Base-by-base conservation (phyloP, 106 monocot genomes). In the Alisma plantagoaquatica region DNA sequence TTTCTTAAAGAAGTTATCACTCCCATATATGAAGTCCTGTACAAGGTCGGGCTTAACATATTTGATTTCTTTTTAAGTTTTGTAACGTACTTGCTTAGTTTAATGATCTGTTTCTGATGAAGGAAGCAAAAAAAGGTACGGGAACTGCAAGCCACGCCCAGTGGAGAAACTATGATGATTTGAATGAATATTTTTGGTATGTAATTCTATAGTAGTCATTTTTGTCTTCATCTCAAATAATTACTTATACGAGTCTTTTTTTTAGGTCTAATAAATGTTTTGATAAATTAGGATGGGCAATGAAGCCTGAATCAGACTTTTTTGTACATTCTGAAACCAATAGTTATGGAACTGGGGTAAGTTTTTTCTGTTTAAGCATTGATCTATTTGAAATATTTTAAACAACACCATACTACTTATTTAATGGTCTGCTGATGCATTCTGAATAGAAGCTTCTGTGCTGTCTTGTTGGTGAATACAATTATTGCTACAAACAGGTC, bases 91-190 rank as follows among this genome's bases (percentile, higher is more conserved):
- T 9, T 9, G 0, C 19, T 22, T 2, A 24, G 43, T 3, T 53
- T 53, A 17, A 19, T 52, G 5, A 28, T 23, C 27, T 19, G 26
- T 53, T 30, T 1, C 19, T 59, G 51, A 53, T 23, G 28, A 75
- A 94, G 94, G 94, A 94, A 84, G 75, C 57, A 49, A 60, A 70
- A 69, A 84, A 64, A 70, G 75, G 70, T 58, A 94, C 81, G 75
- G 41, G 41, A 61, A 80, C 80, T 41, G 62, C 77, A 50, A 88
- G 88, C 70, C 94, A 94, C 81, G 83, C 94, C 11, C 77, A 70
- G 65, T 94, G 94, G 94, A 77, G 94, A 73, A 94, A 94, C 42
- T 94, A 94, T 71, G 94, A 94, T 84, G 94, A 94, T 64, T 49
- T 94, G 63, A 94, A 94, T 73, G 94, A 94, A 63, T 94, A 81